Conservation (phyloP, 176 grass and related monocot species). For the Phoenix dactylifera region DNA sequence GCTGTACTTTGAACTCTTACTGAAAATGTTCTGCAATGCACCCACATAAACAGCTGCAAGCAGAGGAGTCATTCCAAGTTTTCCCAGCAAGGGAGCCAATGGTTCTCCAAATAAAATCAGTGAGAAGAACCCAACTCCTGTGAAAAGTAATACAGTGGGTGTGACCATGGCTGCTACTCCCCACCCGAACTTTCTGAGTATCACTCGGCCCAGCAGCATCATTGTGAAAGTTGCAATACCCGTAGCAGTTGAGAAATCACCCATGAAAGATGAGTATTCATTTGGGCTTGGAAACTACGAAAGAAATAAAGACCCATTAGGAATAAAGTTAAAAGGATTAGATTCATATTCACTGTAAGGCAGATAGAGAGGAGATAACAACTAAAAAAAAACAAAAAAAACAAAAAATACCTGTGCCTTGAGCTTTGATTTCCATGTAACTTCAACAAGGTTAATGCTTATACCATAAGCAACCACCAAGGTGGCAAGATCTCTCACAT, state of each 20-base stretch:
- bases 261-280: slow-evolving; percentile 99
- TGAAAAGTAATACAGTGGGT: slow-evolving; percentile 80
- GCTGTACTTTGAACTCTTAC: slow-evolving; percentile 99
- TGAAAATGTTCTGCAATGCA: slow-evolving; percentile 98
- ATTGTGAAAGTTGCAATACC: slow-evolving; percentile 97
- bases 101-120: slow-evolving; percentile 83
- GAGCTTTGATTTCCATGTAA: slow-evolving; percentile 98
- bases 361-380: background rate
- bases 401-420: slow-evolving; percentile 69
- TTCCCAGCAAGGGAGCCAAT: slow-evolving; percentile 56
- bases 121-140: slow-evolving; percentile 97
- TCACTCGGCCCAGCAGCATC: slow-evolving; percentile 92
- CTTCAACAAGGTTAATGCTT: slow-evolving; percentile 97
- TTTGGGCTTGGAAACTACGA: slow-evolving; percentile 92
- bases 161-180: slow-evolving; percentile 95
- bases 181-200: slow-evolving; percentile 87
- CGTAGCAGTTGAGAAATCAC: slow-evolving; percentile 94
- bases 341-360: too few relatives aligned
- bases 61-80: slow-evolving; percentile 77
- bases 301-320: background rate
- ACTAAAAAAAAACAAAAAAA: background rate
- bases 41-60: slow-evolving; percentile 96
- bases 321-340: background rate
- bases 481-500: slow-evolving; percentile 98
- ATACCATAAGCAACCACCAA: slow-evolving; percentile 98